phyloP scores from a whole-genome alignment of 2,329 filamentous ascomycete genomes.

The Hypoxylon sp. region DNA sequence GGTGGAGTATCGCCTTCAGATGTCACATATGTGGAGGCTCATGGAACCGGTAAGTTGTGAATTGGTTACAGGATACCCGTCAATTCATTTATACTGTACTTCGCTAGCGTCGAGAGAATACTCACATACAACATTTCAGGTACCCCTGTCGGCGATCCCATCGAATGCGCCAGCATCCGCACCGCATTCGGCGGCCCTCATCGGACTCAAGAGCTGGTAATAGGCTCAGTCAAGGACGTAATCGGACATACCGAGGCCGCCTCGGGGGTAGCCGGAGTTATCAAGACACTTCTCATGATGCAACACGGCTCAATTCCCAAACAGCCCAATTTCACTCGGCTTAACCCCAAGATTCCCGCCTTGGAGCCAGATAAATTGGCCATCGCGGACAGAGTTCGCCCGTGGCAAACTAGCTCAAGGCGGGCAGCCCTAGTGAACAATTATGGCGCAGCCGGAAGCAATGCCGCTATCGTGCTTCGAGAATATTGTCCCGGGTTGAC shows the following conservation, averaged over 20 bases:
- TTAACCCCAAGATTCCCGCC: constrained; percentile 52
- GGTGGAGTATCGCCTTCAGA: constrained; percentile 47
- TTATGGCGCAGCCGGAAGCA: constrained; percentile 57
- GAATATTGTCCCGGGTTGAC: constrained; percentile 23
- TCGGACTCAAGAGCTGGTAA: constrained; percentile 20
- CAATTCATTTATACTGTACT: background rate
- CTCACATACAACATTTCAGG: constrained; percentile 14
- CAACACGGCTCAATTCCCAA: constrained; percentile 48
- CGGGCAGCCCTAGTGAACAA: constrained; percentile 55
- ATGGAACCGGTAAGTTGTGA: constrained; percentile 55
- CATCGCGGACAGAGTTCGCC: constrained; percentile 45
- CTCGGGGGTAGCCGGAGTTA: constrained; percentile 51
- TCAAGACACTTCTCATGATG: constrained; percentile 56
- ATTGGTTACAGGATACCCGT: background rate
- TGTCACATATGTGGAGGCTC: constrained; percentile 56
- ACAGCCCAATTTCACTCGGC: constrained; percentile 45
- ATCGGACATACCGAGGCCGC: constrained; percentile 53
- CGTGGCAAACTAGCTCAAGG: constrained; percentile 42
- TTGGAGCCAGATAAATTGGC: constrained; percentile 40
- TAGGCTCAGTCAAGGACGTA: constrained; percentile 54
- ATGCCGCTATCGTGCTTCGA: constrained; percentile 51
- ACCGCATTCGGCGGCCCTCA: constrained; percentile 33
- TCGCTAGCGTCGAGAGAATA: background rate
- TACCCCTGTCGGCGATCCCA: constrained; percentile 55
- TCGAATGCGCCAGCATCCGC: constrained; percentile 47